These are phyloP conservation scores for Theileria orientalis DNA, from an alignment of 169 alveolate genomes.

Conservation along the genomic window DNA sequence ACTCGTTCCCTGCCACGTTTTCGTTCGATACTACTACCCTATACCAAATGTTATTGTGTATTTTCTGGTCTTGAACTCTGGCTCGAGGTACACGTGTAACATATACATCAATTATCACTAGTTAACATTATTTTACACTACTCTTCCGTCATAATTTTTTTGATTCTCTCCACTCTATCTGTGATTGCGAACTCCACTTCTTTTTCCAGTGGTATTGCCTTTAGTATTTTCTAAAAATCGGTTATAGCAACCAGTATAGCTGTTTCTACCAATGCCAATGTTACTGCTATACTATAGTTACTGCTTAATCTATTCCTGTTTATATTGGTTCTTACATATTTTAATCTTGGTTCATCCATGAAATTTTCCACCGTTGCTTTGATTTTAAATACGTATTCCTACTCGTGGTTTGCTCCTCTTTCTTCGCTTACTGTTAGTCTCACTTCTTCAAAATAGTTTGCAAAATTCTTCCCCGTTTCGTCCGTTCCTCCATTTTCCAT, in stretches of 20 bases:
- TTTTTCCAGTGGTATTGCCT: slow-evolving; percentile 32
- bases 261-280: too few species aligned
- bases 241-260: too few species aligned
- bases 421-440: slow-evolving; percentile 33
- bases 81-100: slow-evolving; percentile 1
- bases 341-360: slow-evolving; percentile 55
- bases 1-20: neutral
- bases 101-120: neutral
- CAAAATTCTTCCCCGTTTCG: slow-evolving; percentile 48
- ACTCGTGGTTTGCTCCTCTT: neutral
- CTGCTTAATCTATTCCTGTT: too few species aligned
- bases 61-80: slow-evolving; percentile 3
- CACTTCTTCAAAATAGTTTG: slow-evolving; percentile 63
- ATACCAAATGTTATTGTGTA: slow-evolving; percentile 5
- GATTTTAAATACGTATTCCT: slow-evolving; percentile 54
- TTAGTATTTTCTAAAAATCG: slow-evolving; percentile 15
- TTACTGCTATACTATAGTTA: too few species aligned
- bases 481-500: slow-evolving; percentile 22
- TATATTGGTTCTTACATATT: slow-evolving; percentile 20
- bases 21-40: slow-evolving; percentile 36
- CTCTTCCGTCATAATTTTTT: slow-evolving; percentile 2
- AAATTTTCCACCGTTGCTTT: slow-evolving; percentile 41
- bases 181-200: slow-evolving; percentile 29
- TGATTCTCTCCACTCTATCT: slow-evolving; percentile 36
- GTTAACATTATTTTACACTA: neutral